Evolutionary conservation across 225 moss, liverwort and hornwort species (phyloP).

Genomic region (Physcomitrellopsis africana): DNA sequence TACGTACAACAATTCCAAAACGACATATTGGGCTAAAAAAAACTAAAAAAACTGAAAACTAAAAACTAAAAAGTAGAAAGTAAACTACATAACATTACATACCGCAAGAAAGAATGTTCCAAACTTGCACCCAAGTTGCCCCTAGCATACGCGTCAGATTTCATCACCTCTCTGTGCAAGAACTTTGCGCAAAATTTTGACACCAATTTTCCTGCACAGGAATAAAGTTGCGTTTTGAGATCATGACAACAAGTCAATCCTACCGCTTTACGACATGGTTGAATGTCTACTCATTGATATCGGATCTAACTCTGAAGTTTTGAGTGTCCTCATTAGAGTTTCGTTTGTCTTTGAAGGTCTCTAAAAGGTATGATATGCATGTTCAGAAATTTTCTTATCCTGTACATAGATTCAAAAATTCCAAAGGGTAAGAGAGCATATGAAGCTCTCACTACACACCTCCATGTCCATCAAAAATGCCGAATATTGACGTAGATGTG

Average conservation of each 20-base stretch:
- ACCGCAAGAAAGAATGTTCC: slow-evolving; percentile 55
- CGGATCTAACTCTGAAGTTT: neutral
- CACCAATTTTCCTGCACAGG: slow-evolving; percentile 55
- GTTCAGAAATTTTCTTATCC: neutral
- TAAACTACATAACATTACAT: slow-evolving; percentile 3
- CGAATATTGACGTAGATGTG: slow-evolving; percentile 65
- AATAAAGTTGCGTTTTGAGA: slow-evolving; percentile 7
- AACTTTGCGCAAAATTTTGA: slow-evolving; percentile 64
- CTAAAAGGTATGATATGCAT: slow-evolving; percentile 3
- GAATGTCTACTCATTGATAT: no score
- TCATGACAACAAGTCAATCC: neutral
- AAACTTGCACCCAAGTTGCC: slow-evolving; percentile 57
- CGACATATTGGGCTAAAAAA: neutral
- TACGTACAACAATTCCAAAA: no score
- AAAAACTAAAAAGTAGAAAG: slow-evolving; percentile 10
- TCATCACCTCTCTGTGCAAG: slow-evolving; percentile 57
- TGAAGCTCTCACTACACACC: slow-evolving; percentile 37
- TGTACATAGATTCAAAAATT: neutral
- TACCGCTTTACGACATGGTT: no score
- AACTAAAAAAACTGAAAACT: neutral
- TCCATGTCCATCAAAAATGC: slow-evolving; percentile 69
- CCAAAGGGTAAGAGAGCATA: slow-evolving; percentile 17
- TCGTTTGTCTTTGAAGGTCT: neutral
- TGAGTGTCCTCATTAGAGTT: slow-evolving; percentile 10
- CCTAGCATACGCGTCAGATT: slow-evolving; percentile 50